These are phyloP conservation scores for Saccharomycopsis lassenensis DNA, from an alignment of 805 yeast genomes.

Conservation along the genomic window DNA sequence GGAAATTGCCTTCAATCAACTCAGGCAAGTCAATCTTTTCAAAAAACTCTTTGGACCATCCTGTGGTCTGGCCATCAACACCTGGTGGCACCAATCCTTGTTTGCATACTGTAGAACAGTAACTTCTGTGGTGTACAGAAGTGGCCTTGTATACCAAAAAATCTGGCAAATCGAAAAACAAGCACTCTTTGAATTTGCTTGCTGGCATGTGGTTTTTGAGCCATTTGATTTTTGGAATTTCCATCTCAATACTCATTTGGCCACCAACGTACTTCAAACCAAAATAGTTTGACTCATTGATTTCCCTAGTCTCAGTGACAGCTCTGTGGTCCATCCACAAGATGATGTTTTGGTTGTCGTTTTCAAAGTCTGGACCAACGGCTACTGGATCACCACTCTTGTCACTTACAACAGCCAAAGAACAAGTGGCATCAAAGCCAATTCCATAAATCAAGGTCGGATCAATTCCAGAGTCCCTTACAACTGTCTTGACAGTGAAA, in stretches of 20 bases:
- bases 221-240: slow-evolving; percentile 95
- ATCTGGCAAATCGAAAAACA: slow-evolving; percentile 90
- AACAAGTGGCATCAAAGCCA: slow-evolving; percentile 97
- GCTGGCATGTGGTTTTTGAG: slow-evolving; percentile 71
- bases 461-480: slow-evolving; percentile 66
- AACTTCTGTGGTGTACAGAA: slow-evolving; percentile 76
- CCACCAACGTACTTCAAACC: slow-evolving; percentile 92
- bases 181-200: slow-evolving; percentile 43
- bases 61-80: slow-evolving; percentile 72
- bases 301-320: slow-evolving; percentile 61
- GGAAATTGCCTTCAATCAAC: slow-evolving; percentile 63
- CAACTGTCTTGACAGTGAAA: slow-evolving; percentile 64
- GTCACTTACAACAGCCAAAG: slow-evolving; percentile 71
- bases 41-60: slow-evolving; percentile 84
- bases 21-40: slow-evolving; percentile 61
- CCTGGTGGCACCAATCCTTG: slow-evolving; percentile 93
- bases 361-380: slow-evolving; percentile 84
- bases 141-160: slow-evolving; percentile 88
- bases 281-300: slow-evolving; percentile 71
- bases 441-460: slow-evolving; percentile 65
- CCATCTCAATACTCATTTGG: slow-evolving; percentile 97
- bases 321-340: slow-evolving; percentile 99
- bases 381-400: slow-evolving; percentile 58
- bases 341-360: slow-evolving; percentile 68
- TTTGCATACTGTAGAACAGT: slow-evolving; percentile 86